These are phyloP conservation scores for Ogataea naganishii DNA, from an alignment of 805 yeast genomes.

Conservation along the genomic window DNA sequence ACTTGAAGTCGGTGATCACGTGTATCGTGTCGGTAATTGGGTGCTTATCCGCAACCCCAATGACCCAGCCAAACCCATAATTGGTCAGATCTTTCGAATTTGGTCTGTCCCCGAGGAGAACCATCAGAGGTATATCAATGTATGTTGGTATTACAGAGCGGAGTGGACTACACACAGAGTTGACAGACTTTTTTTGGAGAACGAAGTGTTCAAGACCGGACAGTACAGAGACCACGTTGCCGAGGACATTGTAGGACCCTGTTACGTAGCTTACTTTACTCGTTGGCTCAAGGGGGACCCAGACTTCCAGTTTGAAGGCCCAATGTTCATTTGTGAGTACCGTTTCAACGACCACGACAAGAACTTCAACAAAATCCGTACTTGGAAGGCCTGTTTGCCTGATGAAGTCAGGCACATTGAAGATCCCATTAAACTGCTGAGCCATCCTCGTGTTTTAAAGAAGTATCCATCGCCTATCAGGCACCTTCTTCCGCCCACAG, in stretches of 20 bases:
- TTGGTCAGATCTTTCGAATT: constrained; percentile 86
- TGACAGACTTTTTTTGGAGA: constrained; percentile 82
- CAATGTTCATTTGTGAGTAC: constrained; percentile 88
- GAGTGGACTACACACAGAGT: constrained; percentile 95
- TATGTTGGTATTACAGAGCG: constrained; percentile 96
- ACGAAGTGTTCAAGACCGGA: constrained; percentile 94
- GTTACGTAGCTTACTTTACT: constrained; percentile 91
- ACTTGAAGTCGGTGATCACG: constrained; percentile 60
- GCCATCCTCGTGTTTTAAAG: constrained; percentile 53
- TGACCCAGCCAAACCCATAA: constrained; percentile 83
- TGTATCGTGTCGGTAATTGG: constrained; percentile 91
- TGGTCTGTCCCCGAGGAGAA: constrained; percentile 81
- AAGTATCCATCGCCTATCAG: constrained; percentile 81
- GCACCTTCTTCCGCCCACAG: constrained; percentile 66
- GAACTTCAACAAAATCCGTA: constrained; percentile 87
- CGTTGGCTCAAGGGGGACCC: constrained; percentile 94
- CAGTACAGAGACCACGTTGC: constrained; percentile 92
- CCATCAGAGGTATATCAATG: constrained; percentile 76
- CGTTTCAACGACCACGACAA: constrained; percentile 89
- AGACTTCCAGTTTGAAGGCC: constrained; percentile 67
- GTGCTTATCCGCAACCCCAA: constrained; percentile 79
- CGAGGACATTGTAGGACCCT: constrained; percentile 84
- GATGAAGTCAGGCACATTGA: constrained; percentile 87
- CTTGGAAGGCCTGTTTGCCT: constrained; percentile 98
- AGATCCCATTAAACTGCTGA: constrained; percentile 70